phyloP scores from a whole-genome alignment of 2,329 filamentous ascomycete genomes.

The Delphinella strobiligena region DNA sequence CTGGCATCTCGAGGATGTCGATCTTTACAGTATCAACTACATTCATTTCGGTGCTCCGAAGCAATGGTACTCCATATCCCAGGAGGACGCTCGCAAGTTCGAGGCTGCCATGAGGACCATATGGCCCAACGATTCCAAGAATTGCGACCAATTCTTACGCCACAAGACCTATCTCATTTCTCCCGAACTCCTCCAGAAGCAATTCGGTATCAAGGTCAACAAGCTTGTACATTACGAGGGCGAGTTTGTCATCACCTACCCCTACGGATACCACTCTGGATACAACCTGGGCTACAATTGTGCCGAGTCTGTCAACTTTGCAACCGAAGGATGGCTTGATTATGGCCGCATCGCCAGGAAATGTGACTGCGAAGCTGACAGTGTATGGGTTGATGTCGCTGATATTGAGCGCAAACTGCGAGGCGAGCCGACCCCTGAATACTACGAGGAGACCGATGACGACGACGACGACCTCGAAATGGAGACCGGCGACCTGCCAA shows the following conservation, averaged over 20 bases:
- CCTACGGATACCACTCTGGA: slow-evolving; percentile 95
- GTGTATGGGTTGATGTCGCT: slow-evolving; percentile 94
- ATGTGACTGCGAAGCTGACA: slow-evolving; percentile 93
- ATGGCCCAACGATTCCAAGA: slow-evolving; percentile 90
- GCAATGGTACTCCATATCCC: slow-evolving; percentile 99
- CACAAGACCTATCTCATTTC: slow-evolving; percentile 98
- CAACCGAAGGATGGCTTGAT: slow-evolving; percentile 85
- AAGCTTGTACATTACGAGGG: slow-evolving; percentile 90
- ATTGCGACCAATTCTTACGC: slow-evolving; percentile 87
- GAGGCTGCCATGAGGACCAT: slow-evolving; percentile 90
- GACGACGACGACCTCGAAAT: slow-evolving; percentile 46
- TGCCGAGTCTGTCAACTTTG: slow-evolving; percentile 97
- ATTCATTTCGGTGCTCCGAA: slow-evolving; percentile 97
- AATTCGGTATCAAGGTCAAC: slow-evolving; percentile 94
- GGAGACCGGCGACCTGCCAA: slow-evolving; percentile 55
- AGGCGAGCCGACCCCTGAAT: slow-evolving; percentile 69
- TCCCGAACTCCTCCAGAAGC: slow-evolving; percentile 69
- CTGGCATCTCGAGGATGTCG: slow-evolving; percentile 97
- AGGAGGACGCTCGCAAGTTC: slow-evolving; percentile 83
- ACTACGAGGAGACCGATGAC: slow-evolving; percentile 68
- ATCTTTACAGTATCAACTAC: slow-evolving; percentile 99
- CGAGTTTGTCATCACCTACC: slow-evolving; percentile 96
- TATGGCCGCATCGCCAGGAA: slow-evolving; percentile 94
- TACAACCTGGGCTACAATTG: slow-evolving; percentile 98
- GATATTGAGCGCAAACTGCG: slow-evolving; percentile 91